Base-by-base conservation (phyloP, 139 green algal species). In the Chlorella sorokiniana region DNA sequence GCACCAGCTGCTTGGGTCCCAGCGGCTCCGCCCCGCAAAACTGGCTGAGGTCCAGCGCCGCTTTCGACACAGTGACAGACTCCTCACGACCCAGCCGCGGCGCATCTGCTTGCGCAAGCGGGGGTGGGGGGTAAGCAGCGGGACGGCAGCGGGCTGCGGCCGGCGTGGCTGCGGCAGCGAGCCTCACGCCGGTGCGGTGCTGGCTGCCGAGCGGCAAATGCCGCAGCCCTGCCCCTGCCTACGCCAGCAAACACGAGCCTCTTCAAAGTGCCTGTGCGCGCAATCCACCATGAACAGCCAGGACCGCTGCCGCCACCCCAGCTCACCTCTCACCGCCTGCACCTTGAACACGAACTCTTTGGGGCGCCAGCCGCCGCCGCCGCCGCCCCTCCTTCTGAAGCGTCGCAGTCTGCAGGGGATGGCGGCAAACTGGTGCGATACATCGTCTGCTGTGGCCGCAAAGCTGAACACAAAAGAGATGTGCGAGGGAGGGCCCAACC, bases 301-400 rank as follows among this genome's bases (percentile, higher is more conserved):
- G 25, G 37, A 2, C 22, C 25, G 25, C 33, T 27, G 4, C 62
- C 62, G 4, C 9, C 62, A 38, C 22, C 29, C 7, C 29, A 20
- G 62, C 65, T 40, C 67, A 54, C 67, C 67, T 73, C 23, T 54
- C 35, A 79, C 27, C 3, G 22, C 54, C 54, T 79, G 73, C 10
- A 79, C 73, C 51, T 79, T 79, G 37, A 79, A 42, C 11, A 48
- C 52, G 54, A 79, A 79, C 73, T 79, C 52, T 52, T 79, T 79
- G 52, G 52, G 73, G 25, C 73, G 73, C 73, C 73, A 79, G 52
- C 54, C 38, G 35, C 38, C 73, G 25, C 52, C 48, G 14, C 14
- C 48, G 14, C 48, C 48, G 48, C 48, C 48, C 73, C 31, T 79
- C 33, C 73, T 79, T 79, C 52, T 31, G 52, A 37, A 79, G 54